Conservation (phyloP, 2,329 filamentous ascomycete genomes). For the Sporothrix dimorphospora region DNA sequence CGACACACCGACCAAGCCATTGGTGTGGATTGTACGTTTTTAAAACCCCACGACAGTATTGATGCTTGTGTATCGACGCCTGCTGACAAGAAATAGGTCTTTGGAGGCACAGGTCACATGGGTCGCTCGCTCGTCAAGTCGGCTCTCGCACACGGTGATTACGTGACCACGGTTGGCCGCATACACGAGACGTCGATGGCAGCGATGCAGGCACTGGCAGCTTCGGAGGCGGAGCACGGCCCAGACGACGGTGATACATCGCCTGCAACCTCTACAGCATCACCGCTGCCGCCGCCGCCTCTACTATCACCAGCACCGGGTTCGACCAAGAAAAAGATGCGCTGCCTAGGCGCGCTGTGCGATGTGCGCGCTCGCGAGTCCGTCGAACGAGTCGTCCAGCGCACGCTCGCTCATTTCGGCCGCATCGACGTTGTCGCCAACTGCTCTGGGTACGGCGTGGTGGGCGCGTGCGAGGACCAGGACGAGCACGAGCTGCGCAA, state of each 20-base stretch:
- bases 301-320: not conserved
- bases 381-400: conserved; percentile 71
- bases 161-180: conserved; percentile 83
- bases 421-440: conserved; percentile 89
- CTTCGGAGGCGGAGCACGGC: conserved; percentile 50
- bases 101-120: conserved; percentile 97
- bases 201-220: conserved; percentile 69
- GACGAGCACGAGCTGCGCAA: conserved; percentile 93
- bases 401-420: conserved; percentile 73
- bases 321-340: conserved; percentile 55
- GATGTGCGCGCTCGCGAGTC: conserved; percentile 84
- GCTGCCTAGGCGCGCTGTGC: conserved; percentile 80
- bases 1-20: conserved; percentile 69
- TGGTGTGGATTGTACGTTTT: conserved; percentile 81
- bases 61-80: not conserved
- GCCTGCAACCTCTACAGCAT: not conserved
- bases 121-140: conserved; percentile 86
- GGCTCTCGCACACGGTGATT: conserved; percentile 77
- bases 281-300: conserved; percentile 54
- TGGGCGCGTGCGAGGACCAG: conserved; percentile 94
- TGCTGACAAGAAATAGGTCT: conserved; percentile 62
- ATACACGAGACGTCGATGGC: conserved; percentile 74
- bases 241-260: conserved; percentile 59
- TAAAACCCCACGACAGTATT: not conserved
- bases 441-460: conserved; percentile 93